These are phyloP conservation scores for Galerina sulciceps DNA, from an alignment of 768 basidiomycete genomes.

Conservation along the genomic window DNA sequence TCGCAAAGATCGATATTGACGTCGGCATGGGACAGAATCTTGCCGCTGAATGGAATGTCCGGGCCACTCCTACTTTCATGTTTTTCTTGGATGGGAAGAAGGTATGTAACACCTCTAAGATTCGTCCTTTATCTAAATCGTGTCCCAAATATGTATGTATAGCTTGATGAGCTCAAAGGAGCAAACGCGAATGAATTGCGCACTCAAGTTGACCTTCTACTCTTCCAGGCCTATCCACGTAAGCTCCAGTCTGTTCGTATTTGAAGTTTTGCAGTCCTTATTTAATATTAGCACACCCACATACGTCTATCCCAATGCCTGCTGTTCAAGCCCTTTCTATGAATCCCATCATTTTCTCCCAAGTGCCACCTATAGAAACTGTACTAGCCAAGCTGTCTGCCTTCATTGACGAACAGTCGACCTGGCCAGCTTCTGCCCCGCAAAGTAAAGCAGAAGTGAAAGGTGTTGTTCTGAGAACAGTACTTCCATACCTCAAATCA, in stretches of 20 bases:
- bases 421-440: conserved; percentile 34
- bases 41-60: conserved; percentile 65
- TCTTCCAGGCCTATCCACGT: conserved; percentile 85
- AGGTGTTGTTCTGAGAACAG: conserved; percentile 44
- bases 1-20: conserved; percentile 83
- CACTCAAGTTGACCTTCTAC: conserved; percentile 73
- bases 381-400: conserved; percentile 63
- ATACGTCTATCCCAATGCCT: conserved; percentile 62
- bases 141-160: not conserved
- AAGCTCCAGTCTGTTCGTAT: conserved; percentile 31
- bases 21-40: conserved; percentile 67
- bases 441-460: conserved; percentile 47
- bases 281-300: conserved; percentile 70
- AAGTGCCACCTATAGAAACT: conserved; percentile 70
- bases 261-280: not conserved
- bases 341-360: conserved; percentile 75
- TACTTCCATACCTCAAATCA: conserved; percentile 69
- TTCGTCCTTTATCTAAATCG: not conserved
- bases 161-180: conserved; percentile 77
- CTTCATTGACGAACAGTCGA: conserved; percentile 56
- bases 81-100: conserved; percentile 83
- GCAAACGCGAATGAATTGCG: conserved; percentile 70
- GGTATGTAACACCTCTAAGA: conserved; percentile 39
- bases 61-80: conserved; percentile 86
- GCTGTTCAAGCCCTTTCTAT: conserved; percentile 65